Evolutionary conservation across 129 eudicot genomes (phyloP), one percentile per base, ranked within the genome.

Genomic region (Flaveria robusta): DNA sequence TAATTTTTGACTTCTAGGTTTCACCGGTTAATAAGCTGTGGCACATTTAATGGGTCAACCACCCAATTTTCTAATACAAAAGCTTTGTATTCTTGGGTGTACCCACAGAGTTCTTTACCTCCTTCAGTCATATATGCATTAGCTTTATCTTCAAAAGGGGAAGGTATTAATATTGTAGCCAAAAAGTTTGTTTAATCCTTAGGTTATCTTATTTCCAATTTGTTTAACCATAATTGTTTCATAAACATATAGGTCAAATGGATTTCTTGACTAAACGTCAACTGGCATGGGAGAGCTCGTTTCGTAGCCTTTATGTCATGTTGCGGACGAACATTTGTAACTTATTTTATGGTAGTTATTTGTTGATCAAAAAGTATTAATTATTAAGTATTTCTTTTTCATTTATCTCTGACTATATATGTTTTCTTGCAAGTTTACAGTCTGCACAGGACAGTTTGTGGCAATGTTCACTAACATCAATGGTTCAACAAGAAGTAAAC

Each of bases 241-340:
- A 54, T 54, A 51, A 71, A 11, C 79, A 37, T 70, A 54, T 71
- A 89, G 93, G 87, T 42, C 84, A 86, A 79, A 72, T 67, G 77
- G 94, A 90, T 75, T 92, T 92, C 77, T 79, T 92, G 79, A 81
- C 77, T 79, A 85, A 88, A 75, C 89, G 98, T 58, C 94, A 90
- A 39, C 64, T 68, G 60, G 89, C 90, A 16, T 92, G 98, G 98
- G 94, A 92, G 80, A 96, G 87, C 9, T 78, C 98, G 54, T 90
- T 92, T 56, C 93, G 98, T 37, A 87, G 95, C 83, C 90, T 92
- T 64, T 92, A 92, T 72, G 84, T 86, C 86, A 83, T 86, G 92
- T 77, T 92, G 22, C 81, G 98, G 75, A 92, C 85, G 85, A 90
- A 81, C 46, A 47, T 58, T 64, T 84, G 88, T 31, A 77, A 78